Conservation (phyloP, 257 asterid genomes). For the Perilla frutescens region DNA sequence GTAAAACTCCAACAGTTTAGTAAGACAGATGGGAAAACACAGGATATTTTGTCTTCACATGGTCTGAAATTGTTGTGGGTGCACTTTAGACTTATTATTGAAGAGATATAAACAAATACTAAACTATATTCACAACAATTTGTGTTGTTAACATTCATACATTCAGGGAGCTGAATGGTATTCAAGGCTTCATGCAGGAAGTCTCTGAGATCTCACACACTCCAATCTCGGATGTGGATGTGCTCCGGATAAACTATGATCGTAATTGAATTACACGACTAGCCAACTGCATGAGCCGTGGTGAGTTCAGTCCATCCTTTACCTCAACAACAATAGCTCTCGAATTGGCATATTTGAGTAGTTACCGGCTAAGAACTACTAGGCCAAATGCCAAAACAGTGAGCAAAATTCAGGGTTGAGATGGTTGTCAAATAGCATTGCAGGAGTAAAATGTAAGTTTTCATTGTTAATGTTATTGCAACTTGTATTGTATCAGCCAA, state of each 20-base stretch:
- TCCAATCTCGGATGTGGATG: constrained; percentile 1
- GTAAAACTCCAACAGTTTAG: constrained; percentile 18
- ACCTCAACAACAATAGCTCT: not conserved
- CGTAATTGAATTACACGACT: not conserved
- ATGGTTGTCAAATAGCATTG: not conserved
- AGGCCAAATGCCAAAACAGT: constrained; percentile 7
- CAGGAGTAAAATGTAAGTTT: no score
- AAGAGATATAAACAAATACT: constrained; percentile 19
- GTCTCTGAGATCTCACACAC: not conserved
- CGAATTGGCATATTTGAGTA: not conserved
- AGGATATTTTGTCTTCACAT: constrained; percentile 34
- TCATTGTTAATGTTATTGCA: constrained; percentile 11
- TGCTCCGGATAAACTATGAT: not conserved
- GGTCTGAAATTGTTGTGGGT: constrained; percentile 25
- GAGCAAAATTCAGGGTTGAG: constrained; percentile 2
- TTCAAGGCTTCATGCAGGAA: not conserved
- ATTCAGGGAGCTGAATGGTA: constrained; percentile 3
- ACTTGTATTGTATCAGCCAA: constrained; percentile 21
- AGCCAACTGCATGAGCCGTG: not conserved
- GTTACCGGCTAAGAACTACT: not conserved
- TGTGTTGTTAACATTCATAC: constrained; percentile 6
- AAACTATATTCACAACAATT: constrained; percentile 5
- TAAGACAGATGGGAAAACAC: constrained; percentile 24
- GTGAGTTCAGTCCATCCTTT: constrained; percentile 4
- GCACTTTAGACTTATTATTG: constrained; percentile 14